Percentiles rank a stretch among this genome's conserved stretches.
Conservation (phyloP, 257 asterid species). For the Primulina tabacum region DNA sequence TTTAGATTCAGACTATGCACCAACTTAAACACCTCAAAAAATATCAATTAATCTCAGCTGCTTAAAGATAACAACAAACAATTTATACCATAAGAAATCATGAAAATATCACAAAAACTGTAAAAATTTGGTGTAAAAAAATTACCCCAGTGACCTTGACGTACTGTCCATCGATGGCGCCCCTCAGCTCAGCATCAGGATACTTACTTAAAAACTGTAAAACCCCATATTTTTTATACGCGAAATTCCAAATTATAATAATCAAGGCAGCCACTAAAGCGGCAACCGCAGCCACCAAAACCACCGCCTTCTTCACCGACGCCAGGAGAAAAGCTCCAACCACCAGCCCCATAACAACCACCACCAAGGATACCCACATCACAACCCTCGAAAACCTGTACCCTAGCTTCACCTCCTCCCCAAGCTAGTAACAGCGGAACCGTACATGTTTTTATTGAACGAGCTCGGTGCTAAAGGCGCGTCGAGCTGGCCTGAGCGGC, state of each 20-base stretch:
- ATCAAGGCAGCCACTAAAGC: conserved; percentile 40
- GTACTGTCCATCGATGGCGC: conserved; percentile 85
- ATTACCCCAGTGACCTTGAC: conserved; percentile 99
- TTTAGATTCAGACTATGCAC: background rate
- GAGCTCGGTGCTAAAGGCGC: conserved; percentile 41
- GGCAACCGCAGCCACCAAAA: conserved; percentile 58
- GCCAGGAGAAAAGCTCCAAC: conserved; percentile 85
- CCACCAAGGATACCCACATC: conserved; percentile 72
- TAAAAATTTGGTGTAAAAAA: background rate
- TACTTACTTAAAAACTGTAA: conserved; percentile 50
- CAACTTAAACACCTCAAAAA: background rate
- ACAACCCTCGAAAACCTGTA: conserved; percentile 81
- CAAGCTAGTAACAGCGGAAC: conserved; percentile 73
- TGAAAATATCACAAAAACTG: background rate
- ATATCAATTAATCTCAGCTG: background rate
- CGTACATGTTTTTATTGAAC: conserved; percentile 50
- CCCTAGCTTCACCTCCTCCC: conserved; percentile 55
- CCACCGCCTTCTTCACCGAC: conserved; percentile 66
- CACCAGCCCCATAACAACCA: conserved; percentile 80
- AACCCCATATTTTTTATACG: conserved; percentile 51
- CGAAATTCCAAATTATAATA: conserved; percentile 56
- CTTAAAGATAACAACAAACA: no score
- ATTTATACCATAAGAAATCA: background rate
- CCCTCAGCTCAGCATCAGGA: conserved; percentile 86
- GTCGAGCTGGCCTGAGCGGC: conserved; percentile 70